Conservation (phyloP, 164 flowering plant genomes). For the Liriodendron chinense region DNA sequence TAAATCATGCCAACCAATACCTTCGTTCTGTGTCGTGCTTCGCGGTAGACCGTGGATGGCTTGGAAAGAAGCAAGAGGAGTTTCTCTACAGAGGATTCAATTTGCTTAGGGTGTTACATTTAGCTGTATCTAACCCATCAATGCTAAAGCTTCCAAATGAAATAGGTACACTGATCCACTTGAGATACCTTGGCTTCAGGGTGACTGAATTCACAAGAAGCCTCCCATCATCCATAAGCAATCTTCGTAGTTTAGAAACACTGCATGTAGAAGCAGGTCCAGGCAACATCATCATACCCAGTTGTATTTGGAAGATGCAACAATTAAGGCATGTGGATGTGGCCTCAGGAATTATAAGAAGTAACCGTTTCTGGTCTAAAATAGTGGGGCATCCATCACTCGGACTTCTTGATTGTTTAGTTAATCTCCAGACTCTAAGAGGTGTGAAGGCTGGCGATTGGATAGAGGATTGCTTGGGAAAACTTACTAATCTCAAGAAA, state of each 20-base stretch:
- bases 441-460: no score
- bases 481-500: no score
- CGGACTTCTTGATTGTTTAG: no score
- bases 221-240: neutral
- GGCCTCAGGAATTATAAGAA: no score
- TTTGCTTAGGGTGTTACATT: neutral
- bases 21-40: neutral
- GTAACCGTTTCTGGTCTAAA: no score
- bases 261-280: neutral
- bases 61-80: neutral
- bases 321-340: no score
- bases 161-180: neutral
- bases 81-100: neutral
- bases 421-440: no score
- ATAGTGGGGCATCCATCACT: no score
- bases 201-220: neutral
- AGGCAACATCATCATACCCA: no score
- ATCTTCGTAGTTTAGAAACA: neutral
- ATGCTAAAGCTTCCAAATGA: neutral
- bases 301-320: no score
- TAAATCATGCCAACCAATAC: neutral
- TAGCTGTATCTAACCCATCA: neutral
- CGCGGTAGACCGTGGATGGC: neutral
- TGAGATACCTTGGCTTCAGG: neutral
- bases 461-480: no score